These are phyloP conservation scores for Xylaria acuta DNA, from an alignment of 495 filamentous ascomycete species.

Conservation along the genomic window DNA sequence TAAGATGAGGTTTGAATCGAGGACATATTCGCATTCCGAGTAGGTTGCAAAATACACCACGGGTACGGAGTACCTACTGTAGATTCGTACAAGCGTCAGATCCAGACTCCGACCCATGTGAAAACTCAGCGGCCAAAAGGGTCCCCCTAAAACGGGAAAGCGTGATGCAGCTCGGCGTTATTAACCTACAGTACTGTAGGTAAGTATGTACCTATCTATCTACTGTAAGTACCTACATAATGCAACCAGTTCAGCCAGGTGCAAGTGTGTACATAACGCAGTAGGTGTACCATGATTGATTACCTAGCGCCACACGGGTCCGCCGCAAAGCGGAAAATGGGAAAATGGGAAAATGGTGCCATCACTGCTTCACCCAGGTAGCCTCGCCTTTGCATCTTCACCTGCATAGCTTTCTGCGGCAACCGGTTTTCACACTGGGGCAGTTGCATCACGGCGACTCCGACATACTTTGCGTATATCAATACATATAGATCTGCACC, in stretches of 20 bases:
- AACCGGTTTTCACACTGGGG: background rate
- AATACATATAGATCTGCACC: background rate
- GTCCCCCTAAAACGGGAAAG: constrained; percentile 8
- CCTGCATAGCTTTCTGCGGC: background rate
- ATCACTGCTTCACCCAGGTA: background rate
- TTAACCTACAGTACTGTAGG: background rate
- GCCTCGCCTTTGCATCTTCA: constrained; percentile 4
- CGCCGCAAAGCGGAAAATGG: background rate
- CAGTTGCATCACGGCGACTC: background rate
- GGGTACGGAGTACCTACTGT: background rate
- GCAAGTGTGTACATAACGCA: no score
- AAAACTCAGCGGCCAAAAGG: background rate
- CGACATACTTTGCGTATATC: background rate
- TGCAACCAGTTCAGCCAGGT: no score
- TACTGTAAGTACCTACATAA: no score
- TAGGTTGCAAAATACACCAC: background rate
- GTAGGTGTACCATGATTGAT: background rate
- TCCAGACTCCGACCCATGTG: background rate
- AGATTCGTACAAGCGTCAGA: background rate
- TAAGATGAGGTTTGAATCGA: background rate
- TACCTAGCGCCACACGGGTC: background rate
- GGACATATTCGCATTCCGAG: background rate
- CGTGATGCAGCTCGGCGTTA: background rate
- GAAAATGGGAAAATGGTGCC: constrained; percentile 12
- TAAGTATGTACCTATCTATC: no score